Base-by-base conservation (phyloP, 208 protist species). In the Trypanosoma boissoni region DNA sequence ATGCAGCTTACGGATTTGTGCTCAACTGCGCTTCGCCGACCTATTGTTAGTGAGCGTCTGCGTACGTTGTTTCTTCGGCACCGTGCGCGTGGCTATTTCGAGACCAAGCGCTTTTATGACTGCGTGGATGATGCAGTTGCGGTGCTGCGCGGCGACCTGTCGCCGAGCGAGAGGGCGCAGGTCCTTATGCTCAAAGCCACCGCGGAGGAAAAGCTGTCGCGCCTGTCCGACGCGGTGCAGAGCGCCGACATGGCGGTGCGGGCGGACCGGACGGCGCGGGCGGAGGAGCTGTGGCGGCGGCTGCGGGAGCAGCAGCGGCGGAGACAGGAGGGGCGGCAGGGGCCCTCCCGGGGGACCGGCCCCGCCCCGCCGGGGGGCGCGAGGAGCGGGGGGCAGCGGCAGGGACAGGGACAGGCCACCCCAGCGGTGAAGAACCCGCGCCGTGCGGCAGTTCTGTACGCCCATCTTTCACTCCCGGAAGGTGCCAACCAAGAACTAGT, bases 191-290 rank as follows among this genome's bases (percentile, higher is more conserved):
- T 87, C 8, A 68, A 74, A 26, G 71, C 77, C n/a, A 53, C 62
- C 3, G 67, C 74, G 28, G 83, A 87, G 64, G 83, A 85, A 45
- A 76, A 76, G 12, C 63, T 91, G 31, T 68, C 64, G 16, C 67
- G 83, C 8, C 74, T 58, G 61, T 59, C 62, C n/a, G 79, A 86
- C 57, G 83, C 79, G 4, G 39, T 87, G 31, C 31, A 64, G 27
- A 74, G 74, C 58, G 68, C 55, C 0, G 59, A 83, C 41, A 52
- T 80, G 34, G 64, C 76, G 3, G 39, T 74, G n/a, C 36, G 44
- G 12, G 70, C 78, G 41, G 37, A 48, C 9, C 50, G 36, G 2
- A 59, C 41, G 9, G 24, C 62, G n/a, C 24, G 61, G 9, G 46
- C 65, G 3, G 52, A 50, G 10, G 52, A 52, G 10, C 49, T 65